Conservation (phyloP, 345 rosid species). For the Raphanus sativus region DNA sequence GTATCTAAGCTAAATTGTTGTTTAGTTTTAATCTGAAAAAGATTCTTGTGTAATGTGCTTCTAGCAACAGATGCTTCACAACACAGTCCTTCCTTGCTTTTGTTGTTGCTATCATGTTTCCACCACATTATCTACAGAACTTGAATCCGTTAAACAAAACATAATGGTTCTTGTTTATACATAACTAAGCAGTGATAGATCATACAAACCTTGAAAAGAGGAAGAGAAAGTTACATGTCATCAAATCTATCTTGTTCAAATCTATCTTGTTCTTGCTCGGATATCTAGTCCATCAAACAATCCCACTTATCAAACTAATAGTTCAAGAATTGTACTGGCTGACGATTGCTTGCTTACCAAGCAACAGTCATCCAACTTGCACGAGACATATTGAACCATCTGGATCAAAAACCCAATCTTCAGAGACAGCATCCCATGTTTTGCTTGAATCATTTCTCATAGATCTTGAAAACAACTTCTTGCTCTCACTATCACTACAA, state of each 20-base stretch:
- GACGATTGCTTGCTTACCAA: slow-evolving; percentile 44
- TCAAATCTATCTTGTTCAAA: slow-evolving; percentile 18
- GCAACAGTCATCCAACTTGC: slow-evolving; percentile 91
- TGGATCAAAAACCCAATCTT: slow-evolving; percentile 56
- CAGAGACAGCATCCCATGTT: slow-evolving; percentile 64
- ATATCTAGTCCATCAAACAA: slow-evolving; percentile 45
- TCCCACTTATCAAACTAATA: neutral
- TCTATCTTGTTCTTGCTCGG: slow-evolving; percentile 61
- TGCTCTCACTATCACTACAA: slow-evolving; percentile 65
- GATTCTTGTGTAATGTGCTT: too few species aligned
- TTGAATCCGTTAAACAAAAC: too few species aligned
- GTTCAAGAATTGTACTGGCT: neutral
- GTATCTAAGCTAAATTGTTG: neutral
- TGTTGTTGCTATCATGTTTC: too few species aligned
- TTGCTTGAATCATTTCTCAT: slow-evolving; percentile 53
- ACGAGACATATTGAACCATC: slow-evolving; percentile 68
- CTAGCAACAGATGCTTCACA: too few species aligned
- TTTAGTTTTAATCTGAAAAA: too few species aligned
- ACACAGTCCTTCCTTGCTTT: too few species aligned
- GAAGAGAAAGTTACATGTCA: too few species aligned
- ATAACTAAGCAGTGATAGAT: too few species aligned
- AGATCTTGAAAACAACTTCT: slow-evolving; percentile 48
- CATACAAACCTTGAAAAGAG: too few species aligned
- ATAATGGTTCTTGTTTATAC: too few species aligned
- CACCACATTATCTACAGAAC: too few species aligned